phyloP scores from a whole-genome alignment of 2,329 filamentous ascomycete genomes.

The Alternaria conjuncta region DNA sequence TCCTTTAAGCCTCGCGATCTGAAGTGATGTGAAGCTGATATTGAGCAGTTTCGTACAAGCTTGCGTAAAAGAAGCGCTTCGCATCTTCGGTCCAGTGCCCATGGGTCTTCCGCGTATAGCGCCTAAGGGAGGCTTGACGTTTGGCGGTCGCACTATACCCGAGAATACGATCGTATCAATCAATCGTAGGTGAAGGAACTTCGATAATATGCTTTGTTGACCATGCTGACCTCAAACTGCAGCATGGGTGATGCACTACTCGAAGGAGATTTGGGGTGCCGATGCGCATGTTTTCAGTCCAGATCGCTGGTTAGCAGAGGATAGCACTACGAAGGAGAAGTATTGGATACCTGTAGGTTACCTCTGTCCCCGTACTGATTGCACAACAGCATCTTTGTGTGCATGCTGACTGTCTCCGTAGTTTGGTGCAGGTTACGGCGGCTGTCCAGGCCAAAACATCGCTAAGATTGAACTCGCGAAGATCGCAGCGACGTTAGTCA shows the following conservation, averaged over 20 bases:
- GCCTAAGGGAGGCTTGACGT: slow-evolving; percentile 39
- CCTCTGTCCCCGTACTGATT: accelerated
- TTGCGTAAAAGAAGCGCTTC: slow-evolving; percentile 45
- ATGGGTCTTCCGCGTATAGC: slow-evolving; percentile 41
- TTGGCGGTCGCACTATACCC: slow-evolving; percentile 13
- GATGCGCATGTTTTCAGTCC: neutral
- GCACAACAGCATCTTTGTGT: accelerated
- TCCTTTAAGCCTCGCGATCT: no score
- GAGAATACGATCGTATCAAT: neutral
- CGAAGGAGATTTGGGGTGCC: neutral
- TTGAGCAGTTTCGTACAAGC: slow-evolving; percentile 9
- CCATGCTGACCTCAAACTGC: neutral
- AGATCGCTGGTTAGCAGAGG: neutral
- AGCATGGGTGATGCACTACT: slow-evolving; percentile 1
- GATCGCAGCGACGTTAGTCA: slow-evolving; percentile 39
- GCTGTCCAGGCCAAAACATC: slow-evolving; percentile 47
- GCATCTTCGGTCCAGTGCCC: slow-evolving; percentile 40
- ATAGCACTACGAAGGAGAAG: neutral
- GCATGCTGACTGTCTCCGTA: neutral
- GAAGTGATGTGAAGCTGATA: neutral
- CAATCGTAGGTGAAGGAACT: neutral
- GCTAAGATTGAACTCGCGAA: slow-evolving; percentile 48
- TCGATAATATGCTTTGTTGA: no score
- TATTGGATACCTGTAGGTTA: neutral
- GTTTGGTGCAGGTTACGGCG: slow-evolving; percentile 49